phyloP scores from a whole-genome alignment of 306 rosid species.

The Lathyrus tuberosus region DNA sequence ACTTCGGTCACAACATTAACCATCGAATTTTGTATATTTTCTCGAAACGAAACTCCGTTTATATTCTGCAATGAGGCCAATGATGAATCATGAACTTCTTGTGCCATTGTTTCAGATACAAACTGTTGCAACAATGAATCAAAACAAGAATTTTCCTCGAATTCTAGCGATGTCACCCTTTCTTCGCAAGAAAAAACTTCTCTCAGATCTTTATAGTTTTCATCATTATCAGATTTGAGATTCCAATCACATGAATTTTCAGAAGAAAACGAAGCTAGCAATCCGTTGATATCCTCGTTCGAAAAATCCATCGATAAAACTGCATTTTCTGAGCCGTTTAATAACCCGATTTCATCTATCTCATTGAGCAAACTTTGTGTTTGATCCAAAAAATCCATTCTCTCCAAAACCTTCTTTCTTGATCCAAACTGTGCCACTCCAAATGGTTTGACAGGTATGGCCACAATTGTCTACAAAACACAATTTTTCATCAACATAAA shows the following conservation, averaged over 20 bases:
- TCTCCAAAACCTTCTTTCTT: constrained; percentile 67
- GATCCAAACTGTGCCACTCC: constrained; percentile 87
- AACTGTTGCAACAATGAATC: constrained; percentile 45
- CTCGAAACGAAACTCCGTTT: constrained; percentile 36
- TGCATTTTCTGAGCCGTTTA: constrained; percentile 33
- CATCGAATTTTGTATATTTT: not conserved
- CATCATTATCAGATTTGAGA: constrained; percentile 33
- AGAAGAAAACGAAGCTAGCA: constrained; percentile 59
- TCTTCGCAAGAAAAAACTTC: constrained; percentile 40
- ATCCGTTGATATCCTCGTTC: constrained; percentile 48
- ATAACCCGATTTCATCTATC: constrained; percentile 38
- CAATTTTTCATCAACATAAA: constrained; percentile 39
- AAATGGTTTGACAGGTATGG: constrained; percentile 54
- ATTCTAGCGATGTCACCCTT: constrained; percentile 29
- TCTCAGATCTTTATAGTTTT: constrained; percentile 37
- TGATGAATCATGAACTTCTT: constrained; percentile 41
- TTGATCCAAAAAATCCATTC: constrained; percentile 52
- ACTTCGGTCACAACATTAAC: constrained; percentile 23
- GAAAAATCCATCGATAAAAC: constrained; percentile 46
- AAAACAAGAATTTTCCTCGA: constrained; percentile 53
- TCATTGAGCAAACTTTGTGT: constrained; percentile 55
- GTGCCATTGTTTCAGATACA: constrained; percentile 40
- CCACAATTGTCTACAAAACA: constrained; percentile 71
- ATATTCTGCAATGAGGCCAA: constrained; percentile 32
- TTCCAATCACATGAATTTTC: constrained; percentile 47